Conservation (phyloP, 106 monocot species). For the Dendrobium chrysotoxum region DNA sequence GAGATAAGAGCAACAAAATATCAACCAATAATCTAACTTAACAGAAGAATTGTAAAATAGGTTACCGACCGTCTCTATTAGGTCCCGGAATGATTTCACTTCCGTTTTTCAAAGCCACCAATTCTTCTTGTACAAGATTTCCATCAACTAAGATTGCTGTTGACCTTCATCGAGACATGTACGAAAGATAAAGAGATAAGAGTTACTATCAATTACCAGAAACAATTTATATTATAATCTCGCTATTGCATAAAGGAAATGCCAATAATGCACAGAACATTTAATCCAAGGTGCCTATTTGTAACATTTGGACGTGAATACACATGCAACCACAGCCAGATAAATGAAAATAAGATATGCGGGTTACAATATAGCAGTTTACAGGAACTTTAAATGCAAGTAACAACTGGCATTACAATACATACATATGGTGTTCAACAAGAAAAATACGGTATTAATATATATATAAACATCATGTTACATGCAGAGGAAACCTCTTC, state of each 20-base stretch:
- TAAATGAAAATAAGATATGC: background rate
- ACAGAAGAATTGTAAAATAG: background rate
- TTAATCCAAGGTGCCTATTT: conserved; percentile 2
- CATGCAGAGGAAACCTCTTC: background rate
- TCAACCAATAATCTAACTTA: background rate
- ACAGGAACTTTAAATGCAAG: background rate
- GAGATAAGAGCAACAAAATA: background rate
- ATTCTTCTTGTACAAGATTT: conserved; percentile 32
- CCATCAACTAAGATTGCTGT: conserved; percentile 61
- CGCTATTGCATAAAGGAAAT: background rate
- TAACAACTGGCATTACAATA: background rate
- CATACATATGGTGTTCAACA: background rate
- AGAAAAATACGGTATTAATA: background rate
- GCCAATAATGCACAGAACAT: background rate
- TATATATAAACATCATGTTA: background rate
- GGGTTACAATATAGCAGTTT: background rate
- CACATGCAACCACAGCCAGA: no score
- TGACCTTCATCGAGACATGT: conserved; percentile 27
- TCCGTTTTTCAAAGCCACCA: conserved; percentile 43
- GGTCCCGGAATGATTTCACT: conserved; percentile 65
- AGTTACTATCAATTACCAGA: background rate
- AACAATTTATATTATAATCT: background rate
- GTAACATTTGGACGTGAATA: background rate
- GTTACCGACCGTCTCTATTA: conserved; percentile 38
- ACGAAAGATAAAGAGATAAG: background rate